Conservation (phyloP, 306 rosid genomes). For the Ormosia emarginata region DNA sequence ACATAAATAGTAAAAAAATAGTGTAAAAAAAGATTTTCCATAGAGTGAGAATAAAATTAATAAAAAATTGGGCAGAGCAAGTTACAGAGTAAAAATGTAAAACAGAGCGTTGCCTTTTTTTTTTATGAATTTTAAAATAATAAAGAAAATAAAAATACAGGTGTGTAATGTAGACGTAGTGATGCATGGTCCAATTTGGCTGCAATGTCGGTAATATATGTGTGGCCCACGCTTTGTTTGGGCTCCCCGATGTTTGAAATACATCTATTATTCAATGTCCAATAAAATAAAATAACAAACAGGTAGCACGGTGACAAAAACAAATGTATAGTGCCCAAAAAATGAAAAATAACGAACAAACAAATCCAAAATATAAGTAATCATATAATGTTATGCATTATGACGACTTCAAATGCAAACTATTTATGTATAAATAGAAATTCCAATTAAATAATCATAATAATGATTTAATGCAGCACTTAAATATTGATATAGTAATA, state of each 20-base stretch:
- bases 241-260: neutral
- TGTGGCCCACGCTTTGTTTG: neutral
- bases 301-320: no score
- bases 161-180: no score
- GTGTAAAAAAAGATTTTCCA: no score
- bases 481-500: neutral
- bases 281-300: no score
- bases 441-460: neutral
- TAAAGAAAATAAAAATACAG: neutral
- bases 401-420: neutral
- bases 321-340: no score
- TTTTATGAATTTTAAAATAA: no score
- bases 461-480: neutral
- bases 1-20: no score
- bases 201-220: neutral
- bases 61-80: no score
- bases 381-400: neutral
- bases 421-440: neutral
- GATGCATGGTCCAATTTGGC: constrained; percentile 11
- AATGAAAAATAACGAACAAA: neutral
- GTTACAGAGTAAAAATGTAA: no score
- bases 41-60: no score
- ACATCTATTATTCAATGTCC: neutral
- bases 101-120: no score
- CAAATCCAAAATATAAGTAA: neutral